Evolutionary conservation across 2,329 filamentous ascomycete genomes (phyloP), one percentile per base, ranked within the genome.

Genomic region (Fusarium buxicola): DNA sequence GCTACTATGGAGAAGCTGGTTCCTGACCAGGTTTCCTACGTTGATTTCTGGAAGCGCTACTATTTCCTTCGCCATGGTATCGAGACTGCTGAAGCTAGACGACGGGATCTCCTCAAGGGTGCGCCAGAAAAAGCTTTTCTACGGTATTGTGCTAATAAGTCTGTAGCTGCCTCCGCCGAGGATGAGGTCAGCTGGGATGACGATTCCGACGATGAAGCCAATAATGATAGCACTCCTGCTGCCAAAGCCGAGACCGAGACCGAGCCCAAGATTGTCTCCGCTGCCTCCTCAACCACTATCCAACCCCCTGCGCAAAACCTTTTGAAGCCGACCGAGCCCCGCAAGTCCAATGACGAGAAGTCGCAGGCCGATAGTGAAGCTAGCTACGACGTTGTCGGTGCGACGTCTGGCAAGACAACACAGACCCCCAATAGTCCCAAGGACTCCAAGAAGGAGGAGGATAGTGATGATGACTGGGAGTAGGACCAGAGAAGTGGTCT

Each of bases 21-120:
- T n/a, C 95, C 95, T 2, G 93, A 94, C 76, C 86, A 87, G 68
- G 92, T 97, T n/a, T 85, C 94, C 30, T 99, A 99, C 72, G 84
- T 82, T 48, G 86, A 90, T 48, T 99, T 99, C 75, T 99, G 95
- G 94, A 90, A 86, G 74, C 85, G 95, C 53, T 99, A 99, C 78
- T 98, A 98, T 76, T 99, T 97, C 81, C 80, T 98, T 63, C 85
- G 94, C 71, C 90, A 96, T 72, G 92, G 95, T 13, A 91, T 99
- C 63, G 94, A 98, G 80, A 94, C 91, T 24, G 94, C 97, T 55
- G 95, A 99, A 79, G 89, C 90, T 71, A 88, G 92, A 75, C 85
- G 95, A 75, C 89, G 90, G 69, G 95, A 99, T 76, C 84, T 99
- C 54, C 81, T 99, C 18, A 96, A 96, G 78, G 94, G 94, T 96